Conservation (phyloP, 1,284 basidiomycete genomes). For the Sphagnurus paluster region DNA sequence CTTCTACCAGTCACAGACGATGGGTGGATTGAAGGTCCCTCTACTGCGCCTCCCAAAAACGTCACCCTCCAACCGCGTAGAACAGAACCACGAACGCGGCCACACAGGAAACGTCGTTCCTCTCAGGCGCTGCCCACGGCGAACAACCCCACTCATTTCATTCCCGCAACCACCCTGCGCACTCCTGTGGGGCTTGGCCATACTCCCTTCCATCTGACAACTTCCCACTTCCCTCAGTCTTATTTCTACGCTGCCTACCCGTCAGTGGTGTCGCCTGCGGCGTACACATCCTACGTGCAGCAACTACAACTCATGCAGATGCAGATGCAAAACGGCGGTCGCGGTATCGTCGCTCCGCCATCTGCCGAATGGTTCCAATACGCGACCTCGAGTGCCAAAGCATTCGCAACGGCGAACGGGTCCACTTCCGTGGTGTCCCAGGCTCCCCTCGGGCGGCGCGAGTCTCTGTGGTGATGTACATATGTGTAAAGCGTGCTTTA, state of each 20-base stretch:
- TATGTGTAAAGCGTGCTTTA: conserved; percentile 3
- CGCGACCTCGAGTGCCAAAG: conserved; percentile 6
- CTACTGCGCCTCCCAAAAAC: conserved; percentile 3
- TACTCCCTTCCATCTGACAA: conserved; percentile 16
- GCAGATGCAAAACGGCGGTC: conserved; percentile 20
- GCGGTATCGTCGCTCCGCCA: conserved; percentile 3
- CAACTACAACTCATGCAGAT: conserved; percentile 27
- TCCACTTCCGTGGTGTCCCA: conserved; percentile 4
- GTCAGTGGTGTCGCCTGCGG: conserved; percentile 16
- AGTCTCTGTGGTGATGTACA: conserved; percentile 17
- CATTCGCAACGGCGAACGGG: conserved; percentile 10
- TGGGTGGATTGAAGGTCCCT: conserved; percentile 30
- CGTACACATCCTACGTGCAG: conserved; percentile 28
- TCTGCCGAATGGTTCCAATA: conserved; percentile 18
- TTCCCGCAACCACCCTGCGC: conserved; percentile 18
- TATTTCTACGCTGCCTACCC: conserved; percentile 22
- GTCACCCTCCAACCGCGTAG: conserved; percentile 6
- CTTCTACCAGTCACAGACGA: conserved; percentile 22
- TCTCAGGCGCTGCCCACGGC: conserved; percentile 12
- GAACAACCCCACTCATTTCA: conserved; percentile 17
- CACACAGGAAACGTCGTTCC: conserved; percentile 21
- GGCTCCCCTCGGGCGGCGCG: conserved; percentile 7
- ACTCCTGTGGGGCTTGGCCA: conserved; percentile 9
- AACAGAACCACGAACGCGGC: conserved; percentile 18
- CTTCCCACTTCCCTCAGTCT: conserved; percentile 14